Evolutionary conservation across 345 rosid genomes (phyloP).

Genomic region (Capsella bursapastoris): DNA sequence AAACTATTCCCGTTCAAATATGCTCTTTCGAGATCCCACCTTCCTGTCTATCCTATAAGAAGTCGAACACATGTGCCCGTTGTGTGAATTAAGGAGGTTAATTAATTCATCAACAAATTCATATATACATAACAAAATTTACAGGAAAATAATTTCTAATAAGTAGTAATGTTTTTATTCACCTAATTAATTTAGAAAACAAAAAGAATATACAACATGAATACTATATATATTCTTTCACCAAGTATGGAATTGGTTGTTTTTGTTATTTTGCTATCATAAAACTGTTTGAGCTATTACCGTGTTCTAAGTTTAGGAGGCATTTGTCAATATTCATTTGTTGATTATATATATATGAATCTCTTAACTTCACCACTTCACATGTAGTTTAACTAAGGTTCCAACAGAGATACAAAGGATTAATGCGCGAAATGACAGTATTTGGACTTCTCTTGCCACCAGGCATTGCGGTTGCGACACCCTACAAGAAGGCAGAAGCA

Average conservation of each 20-base stretch:
- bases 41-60: conserved; percentile 25
- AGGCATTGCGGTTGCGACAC: background rate
- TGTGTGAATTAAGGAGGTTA: background rate
- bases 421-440: background rate
- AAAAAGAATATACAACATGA: background rate
- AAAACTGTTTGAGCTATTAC: background rate
- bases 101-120: conserved; percentile 15
- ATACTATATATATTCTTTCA: background rate
- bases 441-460: background rate
- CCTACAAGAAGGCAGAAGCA: background rate
- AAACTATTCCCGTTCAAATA: conserved; percentile 7
- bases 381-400: too few species aligned
- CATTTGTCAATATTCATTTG: background rate
- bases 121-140: background rate
- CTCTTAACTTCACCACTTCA: background rate
- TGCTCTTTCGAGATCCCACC: conserved; percentile 38
- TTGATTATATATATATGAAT: too few species aligned
- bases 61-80: conserved; percentile 26
- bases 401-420: background rate
- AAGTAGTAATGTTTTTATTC: background rate
- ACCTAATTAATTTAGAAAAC: background rate
- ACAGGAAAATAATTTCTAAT: background rate
- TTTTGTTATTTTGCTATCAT: background rate
- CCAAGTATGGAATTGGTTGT: background rate
- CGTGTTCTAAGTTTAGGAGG: background rate